Evolutionary conservation across 1,284 basidiomycete genomes (phyloP).

Genomic region (Rhodotorula sp.): DNA sequence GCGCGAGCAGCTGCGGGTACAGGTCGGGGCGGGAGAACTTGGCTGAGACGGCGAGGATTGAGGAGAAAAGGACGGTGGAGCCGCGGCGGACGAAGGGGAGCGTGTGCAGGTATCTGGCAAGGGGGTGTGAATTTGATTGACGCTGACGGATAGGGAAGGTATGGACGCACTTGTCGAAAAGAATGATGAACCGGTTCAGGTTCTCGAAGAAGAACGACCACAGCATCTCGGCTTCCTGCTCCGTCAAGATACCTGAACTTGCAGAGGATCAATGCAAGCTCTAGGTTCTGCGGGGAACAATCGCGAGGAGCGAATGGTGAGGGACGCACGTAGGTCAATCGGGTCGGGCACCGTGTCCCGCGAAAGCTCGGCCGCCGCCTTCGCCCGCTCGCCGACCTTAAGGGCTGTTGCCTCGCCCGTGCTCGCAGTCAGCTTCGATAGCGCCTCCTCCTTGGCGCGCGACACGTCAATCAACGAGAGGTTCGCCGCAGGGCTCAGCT

Average conservation of each 20-base stretch:
- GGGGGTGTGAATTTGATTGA: too few relatives aligned
- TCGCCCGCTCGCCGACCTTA: not conserved
- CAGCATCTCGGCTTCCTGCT: constrained; percentile 23
- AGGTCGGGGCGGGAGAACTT: constrained; percentile 75
- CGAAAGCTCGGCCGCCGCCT: not conserved
- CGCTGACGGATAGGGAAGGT: too few relatives aligned
- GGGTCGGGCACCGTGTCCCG: constrained; percentile 12
- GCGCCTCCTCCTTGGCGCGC: constrained; percentile 21
- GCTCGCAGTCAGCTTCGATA: constrained; percentile 13
- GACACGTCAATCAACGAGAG: constrained; percentile 27
- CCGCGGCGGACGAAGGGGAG: constrained; percentile 69
- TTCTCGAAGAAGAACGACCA: constrained; percentile 30
- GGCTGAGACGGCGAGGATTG: constrained; percentile 75
- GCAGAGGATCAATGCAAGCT: not conserved
- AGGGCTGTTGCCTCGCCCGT: not conserved
- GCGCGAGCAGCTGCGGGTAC: constrained; percentile 55
- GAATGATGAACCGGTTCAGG: constrained; percentile 22
- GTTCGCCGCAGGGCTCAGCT: constrained; percentile 4
- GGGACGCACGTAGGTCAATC: constrained; percentile 9
- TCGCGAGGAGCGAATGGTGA: too few relatives aligned
- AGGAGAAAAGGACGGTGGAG: constrained; percentile 76
- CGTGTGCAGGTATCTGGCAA: constrained; percentile 60
- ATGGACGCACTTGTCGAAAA: constrained; percentile 10
- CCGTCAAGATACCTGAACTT: constrained; percentile 2
- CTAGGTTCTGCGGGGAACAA: too few relatives aligned